phyloP scores from a whole-genome alignment of 306 rosid genomes.

The Dryas drummondii region DNA sequence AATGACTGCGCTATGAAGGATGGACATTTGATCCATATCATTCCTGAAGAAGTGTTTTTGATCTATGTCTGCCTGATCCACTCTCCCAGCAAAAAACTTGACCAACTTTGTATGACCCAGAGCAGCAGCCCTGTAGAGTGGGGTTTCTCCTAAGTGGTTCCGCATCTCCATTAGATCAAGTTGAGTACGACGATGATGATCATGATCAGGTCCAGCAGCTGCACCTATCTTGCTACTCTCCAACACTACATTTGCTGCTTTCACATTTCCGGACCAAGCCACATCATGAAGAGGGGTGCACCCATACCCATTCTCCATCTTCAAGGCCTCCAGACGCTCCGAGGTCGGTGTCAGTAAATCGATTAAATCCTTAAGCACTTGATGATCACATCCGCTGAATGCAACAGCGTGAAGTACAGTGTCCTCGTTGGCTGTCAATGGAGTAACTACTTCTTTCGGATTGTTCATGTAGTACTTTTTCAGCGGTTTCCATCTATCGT shows the following conservation, averaged over 20 bases:
- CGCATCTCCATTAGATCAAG: too few species aligned
- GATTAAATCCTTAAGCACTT: too few species aligned
- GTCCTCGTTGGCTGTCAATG: too few species aligned
- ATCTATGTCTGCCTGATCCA: background rate
- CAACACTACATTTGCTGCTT: background rate
- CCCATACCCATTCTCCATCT: too few species aligned
- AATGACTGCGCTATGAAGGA: conserved; percentile 18
- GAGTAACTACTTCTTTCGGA: too few species aligned
- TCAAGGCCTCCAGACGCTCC: too few species aligned
- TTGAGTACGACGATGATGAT: too few species aligned
- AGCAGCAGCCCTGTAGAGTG: conserved; percentile 7
- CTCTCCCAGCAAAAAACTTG: background rate
- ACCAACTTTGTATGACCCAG: conserved; percentile 1
- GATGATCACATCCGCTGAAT: too few species aligned
- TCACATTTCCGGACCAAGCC: background rate
- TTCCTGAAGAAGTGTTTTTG: background rate
- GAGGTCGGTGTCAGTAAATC: too few species aligned
- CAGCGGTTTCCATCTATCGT: too few species aligned
- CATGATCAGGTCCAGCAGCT: background rate
- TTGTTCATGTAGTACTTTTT: too few species aligned
- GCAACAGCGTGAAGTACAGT: too few species aligned
- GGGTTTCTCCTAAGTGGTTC: conserved; percentile 18
- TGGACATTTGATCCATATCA: background rate
- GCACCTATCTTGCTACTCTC: background rate
- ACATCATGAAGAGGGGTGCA: conserved; percentile 21